These are phyloP conservation scores for Rutidosis leptorrhynchoides DNA, from an alignment of 129 eudicot genomes.

Conservation along the genomic window DNA sequence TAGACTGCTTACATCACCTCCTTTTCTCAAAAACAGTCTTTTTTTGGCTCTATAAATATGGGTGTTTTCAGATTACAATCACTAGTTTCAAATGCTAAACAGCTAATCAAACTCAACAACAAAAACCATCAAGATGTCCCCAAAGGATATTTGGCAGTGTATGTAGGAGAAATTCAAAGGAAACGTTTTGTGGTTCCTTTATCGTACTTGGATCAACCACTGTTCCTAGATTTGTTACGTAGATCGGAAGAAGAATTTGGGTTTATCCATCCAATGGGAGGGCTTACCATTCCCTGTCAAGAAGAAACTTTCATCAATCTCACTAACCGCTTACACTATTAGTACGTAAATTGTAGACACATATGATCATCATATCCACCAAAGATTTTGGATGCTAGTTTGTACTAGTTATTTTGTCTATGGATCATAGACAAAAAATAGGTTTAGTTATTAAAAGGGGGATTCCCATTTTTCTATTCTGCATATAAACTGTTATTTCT, in stretches of 20 bases:
- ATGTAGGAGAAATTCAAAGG: constrained; percentile 45
- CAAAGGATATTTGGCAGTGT: constrained; percentile 51
- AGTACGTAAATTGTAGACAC: background rate
- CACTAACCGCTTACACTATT: constrained; percentile 21
- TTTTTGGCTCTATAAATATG: constrained; percentile 11
- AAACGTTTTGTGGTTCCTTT: constrained; percentile 43
- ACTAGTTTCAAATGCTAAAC: constrained; percentile 28
- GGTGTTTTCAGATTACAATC: constrained; percentile 30
- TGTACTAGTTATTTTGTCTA: constrained; percentile 10
- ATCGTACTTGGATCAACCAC: constrained; percentile 39
- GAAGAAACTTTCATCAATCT: constrained; percentile 23
- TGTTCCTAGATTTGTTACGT: constrained; percentile 38
- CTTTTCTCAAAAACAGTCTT: constrained; percentile 10
- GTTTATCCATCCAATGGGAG: constrained; percentile 45
- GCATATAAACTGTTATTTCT: constrained; percentile 1
- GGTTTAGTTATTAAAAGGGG: constrained; percentile 14
- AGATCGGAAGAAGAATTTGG: constrained; percentile 45
- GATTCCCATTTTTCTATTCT: constrained; percentile 12
- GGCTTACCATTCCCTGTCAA: constrained; percentile 46
- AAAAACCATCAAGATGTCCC: constrained; percentile 35
- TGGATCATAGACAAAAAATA: constrained; percentile 6
- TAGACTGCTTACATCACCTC: background rate
- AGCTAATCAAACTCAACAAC: constrained; percentile 23
- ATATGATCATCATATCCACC: background rate
- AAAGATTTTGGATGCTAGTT: background rate